Percentiles rank a stretch among this genome's conserved stretches.
phyloP scores from a whole-genome alignment of 164 flowering plant species.

The Buxus sempervirens region DNA sequence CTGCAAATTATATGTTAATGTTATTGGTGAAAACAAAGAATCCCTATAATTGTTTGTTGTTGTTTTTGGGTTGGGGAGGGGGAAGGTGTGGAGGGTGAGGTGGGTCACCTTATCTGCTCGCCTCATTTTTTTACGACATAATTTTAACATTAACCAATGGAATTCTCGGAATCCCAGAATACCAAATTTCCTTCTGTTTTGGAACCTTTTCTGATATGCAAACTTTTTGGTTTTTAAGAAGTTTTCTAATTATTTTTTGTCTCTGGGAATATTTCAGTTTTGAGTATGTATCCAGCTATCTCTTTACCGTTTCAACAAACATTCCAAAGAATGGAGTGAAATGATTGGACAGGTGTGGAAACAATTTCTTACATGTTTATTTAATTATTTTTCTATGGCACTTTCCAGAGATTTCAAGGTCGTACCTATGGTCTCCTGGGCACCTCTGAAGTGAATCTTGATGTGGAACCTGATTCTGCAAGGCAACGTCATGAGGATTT shows the following conservation, averaged over 20 bases:
- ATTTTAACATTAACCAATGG: background rate
- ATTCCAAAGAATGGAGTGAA: background rate
- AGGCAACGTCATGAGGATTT: slow-evolving; percentile 74
- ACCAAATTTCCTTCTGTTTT: background rate
- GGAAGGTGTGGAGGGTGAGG: too few relatives aligned
- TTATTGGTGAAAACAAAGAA: too few relatives aligned
- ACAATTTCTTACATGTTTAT: background rate
- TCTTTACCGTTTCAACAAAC: background rate
- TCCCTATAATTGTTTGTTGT: too few relatives aligned
- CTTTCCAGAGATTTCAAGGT: slow-evolving; percentile 86
- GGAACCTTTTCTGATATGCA: background rate
- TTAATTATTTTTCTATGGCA: slow-evolving; percentile 2
- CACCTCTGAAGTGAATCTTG: slow-evolving; percentile 74
- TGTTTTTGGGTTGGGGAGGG: too few relatives aligned
- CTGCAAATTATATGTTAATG: too few relatives aligned
- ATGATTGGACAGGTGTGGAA: background rate
- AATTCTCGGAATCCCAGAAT: background rate
- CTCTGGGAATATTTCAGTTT: background rate
- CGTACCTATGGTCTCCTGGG: slow-evolving; percentile 80
- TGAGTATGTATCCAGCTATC: background rate
- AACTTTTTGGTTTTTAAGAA: too few relatives aligned
- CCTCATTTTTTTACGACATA: background rate
- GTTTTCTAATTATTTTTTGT: background rate
- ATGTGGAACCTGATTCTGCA: slow-evolving; percentile 81
- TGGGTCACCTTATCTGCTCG: too few relatives aligned